Evolutionary conservation across 345 rosid species (phyloP).

Genomic region (Moricandia moricandioides): DNA sequence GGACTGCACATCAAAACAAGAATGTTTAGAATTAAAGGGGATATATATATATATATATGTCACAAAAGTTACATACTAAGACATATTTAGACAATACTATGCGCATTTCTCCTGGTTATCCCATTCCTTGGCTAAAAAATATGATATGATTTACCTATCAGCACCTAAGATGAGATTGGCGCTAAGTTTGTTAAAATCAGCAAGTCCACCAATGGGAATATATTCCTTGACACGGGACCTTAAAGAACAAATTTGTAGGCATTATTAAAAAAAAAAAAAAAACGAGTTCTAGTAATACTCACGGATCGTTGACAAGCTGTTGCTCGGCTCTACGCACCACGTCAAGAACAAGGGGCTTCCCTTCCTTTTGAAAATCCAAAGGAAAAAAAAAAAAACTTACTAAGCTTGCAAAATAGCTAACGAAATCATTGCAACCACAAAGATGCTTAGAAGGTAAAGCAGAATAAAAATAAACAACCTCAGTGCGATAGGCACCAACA

Average conservation of each 20-base stretch:
- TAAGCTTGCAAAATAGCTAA: constrained; percentile 1
- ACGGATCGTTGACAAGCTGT: constrained; percentile 70
- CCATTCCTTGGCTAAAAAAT: no score
- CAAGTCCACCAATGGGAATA: constrained; percentile 85
- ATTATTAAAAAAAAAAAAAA: constrained; percentile 8
- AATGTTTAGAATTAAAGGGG: no score
- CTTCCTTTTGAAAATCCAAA: constrained; percentile 58
- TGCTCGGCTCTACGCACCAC: constrained; percentile 86
- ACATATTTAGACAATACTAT: no score
- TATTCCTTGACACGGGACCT: constrained; percentile 91
- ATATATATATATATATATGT: no score
- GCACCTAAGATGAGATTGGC: constrained; percentile 89
- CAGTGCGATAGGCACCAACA: constrained; percentile 96
- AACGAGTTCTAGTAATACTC: constrained; percentile 19
- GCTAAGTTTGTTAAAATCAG: constrained; percentile 84
- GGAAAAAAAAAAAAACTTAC: not conserved
- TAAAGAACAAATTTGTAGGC: not conserved
- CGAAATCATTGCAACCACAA: not conserved
- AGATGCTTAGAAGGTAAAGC: not conserved
- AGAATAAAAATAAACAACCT: constrained; percentile 44
- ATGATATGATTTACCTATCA: constrained; percentile 86
- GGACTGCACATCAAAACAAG: constrained; percentile 50
- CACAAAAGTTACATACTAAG: no score
- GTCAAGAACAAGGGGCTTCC: constrained; percentile 79
- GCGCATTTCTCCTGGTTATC: no score